Percentiles rank a stretch among this genome's conserved stretches.
Conservation (phyloP, 2,329 filamentous ascomycete genomes). For the Neofusicoccum cordaticola region DNA sequence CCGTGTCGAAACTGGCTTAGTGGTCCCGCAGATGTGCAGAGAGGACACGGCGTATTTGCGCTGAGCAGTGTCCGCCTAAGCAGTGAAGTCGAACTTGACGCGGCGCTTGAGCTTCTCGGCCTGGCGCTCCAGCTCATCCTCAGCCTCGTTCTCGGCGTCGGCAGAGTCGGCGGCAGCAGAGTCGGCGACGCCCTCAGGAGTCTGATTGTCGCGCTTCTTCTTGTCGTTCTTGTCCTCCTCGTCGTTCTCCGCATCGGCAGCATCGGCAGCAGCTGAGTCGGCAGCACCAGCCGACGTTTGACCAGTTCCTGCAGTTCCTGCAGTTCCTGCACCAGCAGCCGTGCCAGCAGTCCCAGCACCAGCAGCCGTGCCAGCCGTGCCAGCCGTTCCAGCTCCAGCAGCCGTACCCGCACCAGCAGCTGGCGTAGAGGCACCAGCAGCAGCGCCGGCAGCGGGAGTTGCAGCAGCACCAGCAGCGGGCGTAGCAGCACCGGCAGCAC, state of each 20-base stretch:
- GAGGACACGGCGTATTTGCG: too few relatives aligned
- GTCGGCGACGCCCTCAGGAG: neutral
- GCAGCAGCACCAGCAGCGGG: constrained; percentile 6
- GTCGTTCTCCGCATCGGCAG: neutral
- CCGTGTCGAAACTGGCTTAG: too few relatives aligned
- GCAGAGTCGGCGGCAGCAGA: constrained; percentile 17
- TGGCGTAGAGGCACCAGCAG: neutral
- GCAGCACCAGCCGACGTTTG: neutral
- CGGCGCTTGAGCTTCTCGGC: neutral
- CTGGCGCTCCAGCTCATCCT: neutral
- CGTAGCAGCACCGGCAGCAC: constrained; percentile 1
- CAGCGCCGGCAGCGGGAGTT: neutral
- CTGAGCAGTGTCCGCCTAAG: neutral
- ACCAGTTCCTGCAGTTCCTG: neutral
- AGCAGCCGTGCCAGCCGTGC: constrained; percentile 13
- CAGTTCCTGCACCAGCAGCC: constrained; percentile 11
- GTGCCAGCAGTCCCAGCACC: neutral
- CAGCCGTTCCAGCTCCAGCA: constrained; percentile 10
- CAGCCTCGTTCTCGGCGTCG: constrained; percentile 11
- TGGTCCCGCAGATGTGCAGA: too few relatives aligned
- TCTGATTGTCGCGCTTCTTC: neutral
- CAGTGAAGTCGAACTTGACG: neutral
- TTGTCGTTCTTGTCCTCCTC: neutral
- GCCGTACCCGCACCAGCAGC: constrained; percentile 8
- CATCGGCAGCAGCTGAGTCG: constrained; percentile 16